Conservation (phyloP, 2,329 filamentous ascomycete species). For the Beauveria sp. region DNA sequence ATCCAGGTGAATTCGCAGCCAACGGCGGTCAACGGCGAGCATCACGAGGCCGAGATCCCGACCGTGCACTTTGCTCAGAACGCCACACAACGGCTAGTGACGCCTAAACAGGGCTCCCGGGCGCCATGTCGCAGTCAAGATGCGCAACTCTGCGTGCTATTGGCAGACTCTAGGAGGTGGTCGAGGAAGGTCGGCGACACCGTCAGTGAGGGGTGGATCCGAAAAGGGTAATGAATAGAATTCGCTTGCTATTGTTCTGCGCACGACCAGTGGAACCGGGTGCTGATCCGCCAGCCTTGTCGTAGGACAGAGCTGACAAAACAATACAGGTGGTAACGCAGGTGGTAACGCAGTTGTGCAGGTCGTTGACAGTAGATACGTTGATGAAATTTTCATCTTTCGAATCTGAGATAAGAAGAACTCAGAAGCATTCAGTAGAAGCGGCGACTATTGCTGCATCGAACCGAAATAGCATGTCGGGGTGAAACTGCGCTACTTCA, state of each 20-base stretch:
- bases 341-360: neutral
- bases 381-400: neutral
- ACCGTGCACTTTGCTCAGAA: neutral
- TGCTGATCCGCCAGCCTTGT: slow-evolving; percentile 6
- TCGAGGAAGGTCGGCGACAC: slow-evolving; percentile 1
- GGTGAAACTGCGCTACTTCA: neutral
- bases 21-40: neutral
- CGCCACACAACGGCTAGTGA: neutral
- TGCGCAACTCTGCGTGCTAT: neutral
- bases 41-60: neutral
- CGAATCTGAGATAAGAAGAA: neutral
- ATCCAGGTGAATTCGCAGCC: neutral
- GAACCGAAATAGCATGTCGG: neutral
- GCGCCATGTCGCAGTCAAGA: slow-evolving; percentile 1
- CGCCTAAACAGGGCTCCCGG: neutral
- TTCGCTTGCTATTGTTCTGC: slow-evolving; percentile 11
- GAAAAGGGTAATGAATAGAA: slow-evolving; percentile 12
- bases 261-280: slow-evolving; percentile 5
- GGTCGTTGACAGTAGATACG: neutral
- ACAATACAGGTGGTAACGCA: neutral
- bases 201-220: slow-evolving; percentile 2
- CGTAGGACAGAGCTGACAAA: neutral
- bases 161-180: neutral
- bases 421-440: neutral
- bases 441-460: too few relatives aligned